These are phyloP conservation scores for Wickerhamiella domercqiae DNA, from an alignment of 805 yeast genomes.

Conservation along the genomic window DNA sequence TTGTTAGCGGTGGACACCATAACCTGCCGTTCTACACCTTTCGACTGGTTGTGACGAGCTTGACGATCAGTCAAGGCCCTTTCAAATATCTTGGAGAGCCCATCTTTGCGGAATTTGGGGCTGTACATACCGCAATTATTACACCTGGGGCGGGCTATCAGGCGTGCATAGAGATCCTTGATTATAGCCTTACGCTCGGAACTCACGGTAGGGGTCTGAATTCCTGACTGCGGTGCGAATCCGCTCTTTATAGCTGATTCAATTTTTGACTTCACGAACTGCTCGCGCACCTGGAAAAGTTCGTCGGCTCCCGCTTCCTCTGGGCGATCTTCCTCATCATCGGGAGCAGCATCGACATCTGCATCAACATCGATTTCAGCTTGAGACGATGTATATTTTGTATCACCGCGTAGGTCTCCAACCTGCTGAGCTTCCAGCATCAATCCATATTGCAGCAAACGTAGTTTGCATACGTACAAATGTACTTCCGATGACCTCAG, in stretches of 20 bases:
- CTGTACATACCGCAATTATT: conserved; percentile 93
- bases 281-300: conserved; percentile 44
- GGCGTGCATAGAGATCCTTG: conserved; percentile 57
- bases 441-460: conserved; percentile 75
- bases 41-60: conserved; percentile 55
- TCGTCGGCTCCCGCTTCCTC: conserved; percentile 22
- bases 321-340: conserved; percentile 24
- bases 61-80: conserved; percentile 73
- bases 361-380: conserved; percentile 21
- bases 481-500: conserved; percentile 57
- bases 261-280: conserved; percentile 57
- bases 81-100: conserved; percentile 83
- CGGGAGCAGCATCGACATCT: conserved; percentile 24
- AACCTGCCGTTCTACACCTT: conserved; percentile 60
- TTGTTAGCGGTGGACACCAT: conserved; percentile 31
- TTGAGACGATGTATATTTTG: conserved; percentile 19
- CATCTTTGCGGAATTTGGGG: conserved; percentile 90
- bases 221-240: conserved; percentile 48
- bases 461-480: conserved; percentile 59
- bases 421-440: conserved; percentile 61
- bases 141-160: conserved; percentile 71
- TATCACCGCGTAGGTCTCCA: conserved; percentile 41
- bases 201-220: conserved; percentile 66
- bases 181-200: conserved; percentile 69
- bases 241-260: conserved; percentile 64